A percentile compares a stretch with the other conserved stretches of the same genome.
Evolutionary conservation across 805 yeast genomes (phyloP).

Genomic region (Saccharomycopsis babjevae): DNA sequence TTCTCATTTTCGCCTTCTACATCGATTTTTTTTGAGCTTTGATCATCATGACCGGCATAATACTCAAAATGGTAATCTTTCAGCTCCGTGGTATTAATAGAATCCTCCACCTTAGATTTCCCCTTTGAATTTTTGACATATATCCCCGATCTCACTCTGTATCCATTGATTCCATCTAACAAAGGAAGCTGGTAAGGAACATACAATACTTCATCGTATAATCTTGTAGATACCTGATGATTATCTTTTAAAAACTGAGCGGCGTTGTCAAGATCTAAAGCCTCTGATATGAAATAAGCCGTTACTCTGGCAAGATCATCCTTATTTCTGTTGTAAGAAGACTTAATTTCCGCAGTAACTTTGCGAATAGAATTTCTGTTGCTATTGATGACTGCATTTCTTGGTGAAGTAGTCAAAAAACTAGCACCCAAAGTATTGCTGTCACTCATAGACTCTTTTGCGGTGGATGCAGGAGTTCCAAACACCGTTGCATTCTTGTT

Average conservation of each 20-base stretch:
- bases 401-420: not conserved
- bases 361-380: slow-evolving; percentile 15
- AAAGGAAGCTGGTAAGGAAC: slow-evolving; percentile 84
- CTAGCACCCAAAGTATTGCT: not conserved
- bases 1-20: slow-evolving; percentile 1
- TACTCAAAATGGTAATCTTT: slow-evolving; percentile 89
- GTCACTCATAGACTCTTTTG: not conserved
- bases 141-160: slow-evolving; percentile 58
- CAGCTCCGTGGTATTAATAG: slow-evolving; percentile 73
- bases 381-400: not conserved
- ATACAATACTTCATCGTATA: slow-evolving; percentile 88
- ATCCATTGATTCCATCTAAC: slow-evolving; percentile 74
- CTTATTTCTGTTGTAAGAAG: slow-evolving; percentile 37
- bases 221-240: slow-evolving; percentile 78
- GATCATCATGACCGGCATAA: slow-evolving; percentile 47
- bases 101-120: slow-evolving; percentile 49
- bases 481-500: not conserved
- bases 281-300: slow-evolving; percentile 84
- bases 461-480: not conserved
- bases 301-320: slow-evolving; percentile 74
- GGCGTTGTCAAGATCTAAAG: slow-evolving; percentile 54
- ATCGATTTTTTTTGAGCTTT: slow-evolving; percentile 23
- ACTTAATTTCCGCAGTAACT: slow-evolving; percentile 38
- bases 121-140: slow-evolving; percentile 32
- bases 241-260: slow-evolving; percentile 52